Percentiles rank a stretch among this genome's conserved stretches.
These are phyloP conservation scores for Leishmania tropica DNA, from an alignment of 208 protist species.

Conservation along the genomic window DNA sequence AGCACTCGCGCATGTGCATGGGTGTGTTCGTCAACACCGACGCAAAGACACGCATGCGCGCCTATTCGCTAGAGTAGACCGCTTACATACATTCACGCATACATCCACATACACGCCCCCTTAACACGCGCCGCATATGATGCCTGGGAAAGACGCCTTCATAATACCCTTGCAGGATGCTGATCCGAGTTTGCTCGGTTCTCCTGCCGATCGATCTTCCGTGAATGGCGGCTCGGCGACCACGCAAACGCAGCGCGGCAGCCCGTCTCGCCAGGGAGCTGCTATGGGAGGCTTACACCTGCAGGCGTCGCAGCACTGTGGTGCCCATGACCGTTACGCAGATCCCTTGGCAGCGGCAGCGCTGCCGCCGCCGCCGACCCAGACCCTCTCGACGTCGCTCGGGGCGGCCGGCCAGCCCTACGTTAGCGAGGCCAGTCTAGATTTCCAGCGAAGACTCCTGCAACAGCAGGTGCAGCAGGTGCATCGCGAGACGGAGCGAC, in stretches of 20 bases:
- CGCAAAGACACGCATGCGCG: not conserved
- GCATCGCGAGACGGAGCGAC: slow-evolving; percentile 50
- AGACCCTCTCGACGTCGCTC: not conserved
- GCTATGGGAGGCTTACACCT: not conserved
- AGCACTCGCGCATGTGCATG: not conserved
- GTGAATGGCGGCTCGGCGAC: not conserved
- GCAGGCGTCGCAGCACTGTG: not conserved
- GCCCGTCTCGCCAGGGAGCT: slow-evolving; percentile 2
- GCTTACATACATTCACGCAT: not conserved
- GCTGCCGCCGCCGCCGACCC: not conserved
- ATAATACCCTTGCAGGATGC: slow-evolving; percentile 34
- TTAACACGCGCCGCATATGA: not conserved
- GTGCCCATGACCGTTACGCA: not conserved
- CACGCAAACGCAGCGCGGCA: not conserved
- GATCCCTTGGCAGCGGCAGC: not conserved
- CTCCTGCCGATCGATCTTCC: not conserved
- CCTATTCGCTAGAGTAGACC: not conserved
- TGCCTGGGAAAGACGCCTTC: slow-evolving; percentile 5
- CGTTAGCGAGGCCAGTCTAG: slow-evolving; percentile 38
- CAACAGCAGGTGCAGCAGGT: slow-evolving; percentile 64
- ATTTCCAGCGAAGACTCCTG: slow-evolving; percentile 61
- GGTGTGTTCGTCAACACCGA: not conserved
- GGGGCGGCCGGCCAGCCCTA: not conserved
- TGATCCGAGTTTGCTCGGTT: slow-evolving; percentile 20
- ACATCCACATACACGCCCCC: not conserved